phyloP scores from a whole-genome alignment of 306 rosid species.

The Alnus rubra region DNA sequence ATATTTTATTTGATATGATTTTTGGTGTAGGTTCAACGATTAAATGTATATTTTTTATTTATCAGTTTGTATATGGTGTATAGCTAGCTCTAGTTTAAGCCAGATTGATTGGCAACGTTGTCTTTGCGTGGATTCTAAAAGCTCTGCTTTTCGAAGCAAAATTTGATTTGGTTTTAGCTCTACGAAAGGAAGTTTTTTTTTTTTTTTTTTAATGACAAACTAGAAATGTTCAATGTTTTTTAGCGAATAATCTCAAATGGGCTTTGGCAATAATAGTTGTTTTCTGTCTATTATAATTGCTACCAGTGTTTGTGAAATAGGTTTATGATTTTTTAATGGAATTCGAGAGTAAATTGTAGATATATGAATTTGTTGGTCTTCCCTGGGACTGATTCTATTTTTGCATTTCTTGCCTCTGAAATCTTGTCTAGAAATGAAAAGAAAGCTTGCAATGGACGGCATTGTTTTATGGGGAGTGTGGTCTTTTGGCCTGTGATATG shows the following conservation, averaged over 20 bases:
- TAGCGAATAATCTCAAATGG: neutral
- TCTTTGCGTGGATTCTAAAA: constrained; percentile 10
- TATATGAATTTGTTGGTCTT: neutral
- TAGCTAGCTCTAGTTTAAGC: neutral
- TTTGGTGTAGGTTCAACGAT: neutral
- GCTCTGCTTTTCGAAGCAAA: neutral
- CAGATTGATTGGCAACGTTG: constrained; percentile 17
- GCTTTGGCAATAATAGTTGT: neutral
- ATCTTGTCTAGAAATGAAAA: neutral
- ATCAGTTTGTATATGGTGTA: neutral
- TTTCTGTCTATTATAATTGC: neutral
- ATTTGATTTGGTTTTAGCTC: neutral
- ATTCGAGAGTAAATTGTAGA: neutral
- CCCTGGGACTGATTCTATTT: neutral
- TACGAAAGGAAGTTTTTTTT: neutral
- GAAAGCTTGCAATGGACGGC: neutral
- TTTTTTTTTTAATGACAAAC: neutral
- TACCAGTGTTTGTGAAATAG: neutral
- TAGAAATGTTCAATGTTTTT: neutral
- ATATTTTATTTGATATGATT: neutral
- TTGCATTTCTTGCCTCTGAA: neutral
- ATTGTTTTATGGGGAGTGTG: neutral
- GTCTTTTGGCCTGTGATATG: neutral
- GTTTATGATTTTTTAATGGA: neutral
- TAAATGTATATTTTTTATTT: neutral